Base-by-base conservation (phyloP, 1,139 yeast genomes). In the Candida tropicalis region DNA sequence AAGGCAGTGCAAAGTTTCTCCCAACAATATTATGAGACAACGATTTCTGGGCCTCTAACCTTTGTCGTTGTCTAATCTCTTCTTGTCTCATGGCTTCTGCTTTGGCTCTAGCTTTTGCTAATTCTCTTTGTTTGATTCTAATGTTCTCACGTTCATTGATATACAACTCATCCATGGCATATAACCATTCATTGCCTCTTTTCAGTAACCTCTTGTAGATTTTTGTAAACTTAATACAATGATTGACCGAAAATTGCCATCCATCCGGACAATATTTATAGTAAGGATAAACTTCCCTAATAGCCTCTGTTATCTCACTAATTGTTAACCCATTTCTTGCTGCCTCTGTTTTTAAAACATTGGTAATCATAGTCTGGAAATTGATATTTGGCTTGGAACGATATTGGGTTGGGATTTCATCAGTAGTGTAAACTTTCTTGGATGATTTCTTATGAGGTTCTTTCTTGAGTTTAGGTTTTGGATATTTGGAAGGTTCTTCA, bases 221-320 rank as follows among this genome's bases (percentile, higher is more conserved):
- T 64, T 89, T 89, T 64, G 90, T 90, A 52, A 89, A 73, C 18
- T 91, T 85, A 35, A 93, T 73, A 56, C 89, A 90, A 65, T 93
- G 99, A 38, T 95, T 78, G 12, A 93, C 95, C 1, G 95, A 81
- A 58, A 88, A 84, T 66, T 93, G 99, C 99, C 99, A 93, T 2
- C 98, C 98, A 62, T 90, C 96, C 1, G 95, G 90, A 58, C 97
- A 90, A 65, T 88, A 93, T 58, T 84, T 80, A 65, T 88, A 93
- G 64, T 87, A 93, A 1, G 98, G 99, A 62, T 87, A 91, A 9
- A 86, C 66, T 33, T 88, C 96, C 59, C 87, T 87, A 41, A 93
- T 88, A 1, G 90, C 88, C 43, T 86, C 87, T 60, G 88, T 85
- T 36, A 93, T 88, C 52, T 90, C 97, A 10, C 88, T 81, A 39